Conservation (phyloP, 176 grass and related monocot species). For the Aegilops tauschii region DNA sequence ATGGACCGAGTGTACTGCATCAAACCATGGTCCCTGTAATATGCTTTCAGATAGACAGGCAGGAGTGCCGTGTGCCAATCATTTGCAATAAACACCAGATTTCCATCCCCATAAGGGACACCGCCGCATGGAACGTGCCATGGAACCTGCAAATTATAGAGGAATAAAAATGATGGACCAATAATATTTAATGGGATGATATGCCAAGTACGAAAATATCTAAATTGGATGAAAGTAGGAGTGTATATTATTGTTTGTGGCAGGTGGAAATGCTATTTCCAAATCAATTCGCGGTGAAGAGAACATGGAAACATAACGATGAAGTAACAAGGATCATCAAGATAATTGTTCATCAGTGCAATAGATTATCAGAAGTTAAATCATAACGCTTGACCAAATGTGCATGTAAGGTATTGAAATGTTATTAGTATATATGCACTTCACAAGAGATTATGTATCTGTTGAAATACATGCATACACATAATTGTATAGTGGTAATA, state of each 20-base stretch:
- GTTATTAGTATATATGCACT: background rate
- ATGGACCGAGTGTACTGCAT: constrained; percentile 84
- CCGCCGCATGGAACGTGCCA: constrained; percentile 94
- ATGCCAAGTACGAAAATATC: background rate
- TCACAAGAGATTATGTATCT: constrained; percentile 20
- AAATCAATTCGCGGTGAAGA: background rate
- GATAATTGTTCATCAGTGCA: background rate
- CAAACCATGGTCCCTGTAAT: constrained; percentile 83
- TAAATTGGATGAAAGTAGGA: background rate
- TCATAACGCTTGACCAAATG: background rate
- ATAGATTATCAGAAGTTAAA: background rate
- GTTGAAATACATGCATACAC: background rate
- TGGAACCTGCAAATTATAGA: constrained; percentile 54
- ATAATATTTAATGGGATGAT: background rate
- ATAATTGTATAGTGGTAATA: background rate
- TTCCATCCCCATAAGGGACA: constrained; percentile 82
- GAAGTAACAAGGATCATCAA: background rate
- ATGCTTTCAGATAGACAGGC: constrained; percentile 91
- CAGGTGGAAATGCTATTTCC: background rate
- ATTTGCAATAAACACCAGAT: constrained; percentile 91
- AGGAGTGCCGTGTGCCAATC: constrained; percentile 96
- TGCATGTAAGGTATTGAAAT: background rate
- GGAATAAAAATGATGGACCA: background rate
- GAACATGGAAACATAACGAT: background rate
- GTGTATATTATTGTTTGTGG: background rate